Evolutionary conservation across 2,329 filamentous ascomycete genomes (phyloP), one percentile per base, ranked within the genome.

Genomic region (Hortaea sp.): DNA sequence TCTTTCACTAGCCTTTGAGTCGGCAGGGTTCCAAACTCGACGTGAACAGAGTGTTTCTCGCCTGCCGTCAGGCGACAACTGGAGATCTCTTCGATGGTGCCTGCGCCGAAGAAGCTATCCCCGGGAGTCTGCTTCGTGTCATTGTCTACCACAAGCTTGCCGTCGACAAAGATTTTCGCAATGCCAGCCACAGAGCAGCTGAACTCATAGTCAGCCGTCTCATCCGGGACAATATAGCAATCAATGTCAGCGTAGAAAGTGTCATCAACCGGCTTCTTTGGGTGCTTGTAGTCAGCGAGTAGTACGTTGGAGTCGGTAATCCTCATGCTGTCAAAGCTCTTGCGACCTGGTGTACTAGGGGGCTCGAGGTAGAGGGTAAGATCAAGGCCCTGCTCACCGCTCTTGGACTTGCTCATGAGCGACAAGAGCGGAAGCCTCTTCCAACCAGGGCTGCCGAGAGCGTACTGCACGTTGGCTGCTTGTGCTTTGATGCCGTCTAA

Each of bases 111-210:
- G 69, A 85, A 85, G 4, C 76, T 75, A 40, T 79, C 76, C 7
- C 81, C 79, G 27, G 76, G 72, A 41, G 63, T 68, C 48, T 79
- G 77, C 42, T 78, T 81, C 12, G 75, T 62, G 35, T 54, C 73
- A 56, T 85, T 84, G 64, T 84, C 79, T 13, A 85, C 74, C 29
- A 84, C 69, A 2, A 82, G 65, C 48, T 79, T 67, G 49, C 69
- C 79, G 52, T 85, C 76, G 46, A 84, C 72, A 53, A 75, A 81
- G 7, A 84, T 69, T 53, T 77, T 78, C n/a, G 79, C 81, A 1
- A 78, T 81, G 28, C 82, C 82, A 39, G 75, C 75, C 6, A 84
- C 81, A 5, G 78, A 77, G 28, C 83, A 68, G n/a, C 80, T 77
- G 46, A 85, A 76, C 57, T 84, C 79, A 61, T 79, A 84, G 1